These are phyloP conservation scores for Primulina eburnea DNA, from an alignment of 257 asterid species.

Conservation along the genomic window DNA sequence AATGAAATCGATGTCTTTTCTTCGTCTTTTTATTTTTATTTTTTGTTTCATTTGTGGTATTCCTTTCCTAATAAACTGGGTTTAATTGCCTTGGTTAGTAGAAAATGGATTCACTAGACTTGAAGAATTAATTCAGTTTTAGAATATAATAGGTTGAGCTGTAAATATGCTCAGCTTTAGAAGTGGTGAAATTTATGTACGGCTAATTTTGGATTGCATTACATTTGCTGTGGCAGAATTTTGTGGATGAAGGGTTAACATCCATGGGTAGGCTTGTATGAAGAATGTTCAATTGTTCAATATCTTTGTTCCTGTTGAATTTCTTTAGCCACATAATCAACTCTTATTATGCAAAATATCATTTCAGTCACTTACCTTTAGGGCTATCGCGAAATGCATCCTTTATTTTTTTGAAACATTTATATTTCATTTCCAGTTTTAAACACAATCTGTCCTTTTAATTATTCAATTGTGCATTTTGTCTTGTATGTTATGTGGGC, in stretches of 20 bases:
- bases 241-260: background rate
- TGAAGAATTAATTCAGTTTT: too few relatives aligned
- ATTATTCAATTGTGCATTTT: background rate
- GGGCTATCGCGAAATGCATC: too few relatives aligned
- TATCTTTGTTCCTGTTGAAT: background rate
- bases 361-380: too few relatives aligned
- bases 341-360: background rate
- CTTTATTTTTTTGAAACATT: too few relatives aligned
- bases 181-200: background rate
- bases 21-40: too few relatives aligned
- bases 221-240: background rate
- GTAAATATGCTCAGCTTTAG: background rate
- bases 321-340: background rate
- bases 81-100: background rate
- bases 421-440: background rate
- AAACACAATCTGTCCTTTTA: background rate
- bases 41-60: background rate
- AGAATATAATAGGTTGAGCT: background rate
- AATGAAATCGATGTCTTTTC: background rate
- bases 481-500: background rate
- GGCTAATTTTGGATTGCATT: background rate
- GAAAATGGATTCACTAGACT: background rate
- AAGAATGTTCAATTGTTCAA: background rate
- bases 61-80: background rate
- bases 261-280: background rate